These are phyloP conservation scores for Syncephalastrum contaminatum DNA, from an alignment of 371 early-diverging fungal genomes.

Conservation along the genomic window DNA sequence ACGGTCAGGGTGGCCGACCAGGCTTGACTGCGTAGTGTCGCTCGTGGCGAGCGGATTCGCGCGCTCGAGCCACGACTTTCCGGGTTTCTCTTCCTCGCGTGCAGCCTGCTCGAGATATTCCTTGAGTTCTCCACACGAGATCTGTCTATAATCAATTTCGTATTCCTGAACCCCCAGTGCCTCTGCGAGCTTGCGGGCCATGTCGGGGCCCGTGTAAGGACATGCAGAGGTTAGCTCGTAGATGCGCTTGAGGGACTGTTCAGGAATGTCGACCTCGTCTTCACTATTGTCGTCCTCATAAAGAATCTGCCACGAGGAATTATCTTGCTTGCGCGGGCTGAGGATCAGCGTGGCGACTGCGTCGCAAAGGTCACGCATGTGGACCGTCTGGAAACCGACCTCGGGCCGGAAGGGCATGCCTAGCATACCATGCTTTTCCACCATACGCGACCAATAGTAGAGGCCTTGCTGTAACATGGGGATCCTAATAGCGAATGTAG, in stretches of 20 bases:
- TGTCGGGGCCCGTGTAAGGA: constrained; percentile 5
- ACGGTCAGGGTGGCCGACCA: neutral
- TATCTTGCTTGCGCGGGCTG: constrained; percentile 9
- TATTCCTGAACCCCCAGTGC: constrained; percentile 9
- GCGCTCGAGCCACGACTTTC: neutral
- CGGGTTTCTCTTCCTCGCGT: neutral
- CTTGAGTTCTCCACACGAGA: constrained; percentile 6
- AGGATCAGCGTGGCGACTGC: constrained; percentile 12
- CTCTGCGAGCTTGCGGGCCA: constrained; percentile 7
- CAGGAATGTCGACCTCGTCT: constrained; percentile 4
- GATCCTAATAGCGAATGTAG: neutral
- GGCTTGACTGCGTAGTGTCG: neutral
- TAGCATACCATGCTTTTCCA: constrained; percentile 9
- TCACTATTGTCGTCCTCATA: constrained; percentile 2
- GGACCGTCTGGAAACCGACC: constrained; percentile 4
- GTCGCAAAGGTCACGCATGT: constrained; percentile 16
- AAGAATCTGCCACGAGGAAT: no score
- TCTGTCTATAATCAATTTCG: constrained; percentile 5
- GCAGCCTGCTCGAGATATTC: constrained; percentile 9
- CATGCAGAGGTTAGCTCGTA: constrained; percentile 14
- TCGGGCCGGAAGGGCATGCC: constrained; percentile 14
- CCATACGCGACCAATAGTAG: constrained; percentile 17
- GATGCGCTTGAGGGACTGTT: constrained; percentile 12
- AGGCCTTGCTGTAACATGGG: constrained; percentile 7
- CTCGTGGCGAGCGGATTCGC: no score